Evolutionary conservation across 495 filamentous ascomycete genomes (phyloP).

Genomic region (Bombardia bombarda): DNA sequence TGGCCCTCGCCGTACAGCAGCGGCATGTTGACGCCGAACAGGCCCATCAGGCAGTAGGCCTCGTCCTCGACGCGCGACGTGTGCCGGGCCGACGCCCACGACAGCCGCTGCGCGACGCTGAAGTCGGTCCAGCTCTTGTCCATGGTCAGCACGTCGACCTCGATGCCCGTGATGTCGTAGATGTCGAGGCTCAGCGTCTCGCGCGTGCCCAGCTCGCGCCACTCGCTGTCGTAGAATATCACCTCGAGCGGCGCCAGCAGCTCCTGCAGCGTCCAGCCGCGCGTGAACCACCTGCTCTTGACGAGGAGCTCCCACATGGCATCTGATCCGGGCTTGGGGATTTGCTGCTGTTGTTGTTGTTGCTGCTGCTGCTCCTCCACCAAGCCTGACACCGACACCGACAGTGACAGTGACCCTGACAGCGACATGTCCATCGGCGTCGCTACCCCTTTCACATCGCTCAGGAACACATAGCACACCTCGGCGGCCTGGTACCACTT

Average conservation of each 20-base stretch:
- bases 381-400: too few species aligned
- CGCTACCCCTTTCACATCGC: not conserved
- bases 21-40: slow-evolving; percentile 17
- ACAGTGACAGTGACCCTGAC: too few species aligned
- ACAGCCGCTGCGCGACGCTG: slow-evolving; percentile 12
- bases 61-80: slow-evolving; percentile 18
- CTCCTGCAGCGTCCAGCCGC: slow-evolving; percentile 39
- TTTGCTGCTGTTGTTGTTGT: not conserved
- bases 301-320: not conserved
- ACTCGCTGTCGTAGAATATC: slow-evolving; percentile 21
- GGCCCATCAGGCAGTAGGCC: slow-evolving; percentile 16
- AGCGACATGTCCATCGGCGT: not conserved
- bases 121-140: not conserved
- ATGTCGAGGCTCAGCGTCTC: slow-evolving; percentile 4
- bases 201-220: slow-evolving; percentile 19
- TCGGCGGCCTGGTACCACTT: slow-evolving; percentile 22
- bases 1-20: slow-evolving; percentile 17
- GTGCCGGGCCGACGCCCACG: slow-evolving; percentile 11
- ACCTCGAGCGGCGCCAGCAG: slow-evolving; percentile 26
- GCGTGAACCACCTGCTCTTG: slow-evolving; percentile 24
- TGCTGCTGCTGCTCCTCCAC: too few species aligned
- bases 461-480: slow-evolving; percentile 24
- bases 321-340: not conserved
- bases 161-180: slow-evolving; percentile 21
- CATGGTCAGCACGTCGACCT: slow-evolving; percentile 2